These are phyloP conservation scores for Penicillium sp. DNA, from an alignment of 2,329 filamentous ascomycete species.

Conservation along the genomic window DNA sequence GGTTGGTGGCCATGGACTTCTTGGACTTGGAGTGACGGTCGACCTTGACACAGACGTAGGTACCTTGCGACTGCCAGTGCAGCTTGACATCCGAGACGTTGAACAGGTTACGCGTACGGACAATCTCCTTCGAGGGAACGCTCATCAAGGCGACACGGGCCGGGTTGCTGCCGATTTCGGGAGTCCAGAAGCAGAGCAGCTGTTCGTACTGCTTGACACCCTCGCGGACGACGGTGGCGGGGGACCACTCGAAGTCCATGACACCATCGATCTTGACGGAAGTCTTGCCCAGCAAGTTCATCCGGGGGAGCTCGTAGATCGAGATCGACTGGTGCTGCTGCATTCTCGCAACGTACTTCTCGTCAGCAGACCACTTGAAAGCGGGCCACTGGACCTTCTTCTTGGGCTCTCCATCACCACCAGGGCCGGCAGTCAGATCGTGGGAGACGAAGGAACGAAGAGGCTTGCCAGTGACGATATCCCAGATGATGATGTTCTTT, in stretches of 20 bases:
- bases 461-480: slow-evolving; percentile 78
- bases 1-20: slow-evolving; percentile 91
- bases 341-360: slow-evolving; percentile 91
- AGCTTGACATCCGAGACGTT: slow-evolving; percentile 96
- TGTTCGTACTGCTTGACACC: slow-evolving; percentile 88
- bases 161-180: slow-evolving; percentile 93
- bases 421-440: slow-evolving; percentile 54
- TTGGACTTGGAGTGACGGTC: slow-evolving; percentile 98
- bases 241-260: slow-evolving; percentile 96
- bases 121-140: slow-evolving; percentile 85
- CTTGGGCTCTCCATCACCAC: slow-evolving; percentile 58
- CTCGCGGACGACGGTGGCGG: slow-evolving; percentile 69
- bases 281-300: slow-evolving; percentile 82
- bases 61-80: slow-evolving; percentile 93
- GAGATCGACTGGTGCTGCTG: slow-evolving; percentile 81
- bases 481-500: slow-evolving; percentile 99
- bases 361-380: slow-evolving; percentile 98
- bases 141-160: slow-evolving; percentile 96
- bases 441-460: slow-evolving; percentile 88
- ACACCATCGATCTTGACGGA: slow-evolving; percentile 94
- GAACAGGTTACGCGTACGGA: slow-evolving; percentile 92
- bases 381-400: slow-evolving; percentile 96
- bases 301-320: slow-evolving; percentile 78
- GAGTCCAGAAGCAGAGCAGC: slow-evolving; percentile 96
- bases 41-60: slow-evolving; percentile 96